A percentile compares a stretch with the other conserved stretches of the same genome.
These are phyloP conservation scores for Halophytophthora batemanensis DNA, from an alignment of 352 stramenopile species.

Conservation along the genomic window DNA sequence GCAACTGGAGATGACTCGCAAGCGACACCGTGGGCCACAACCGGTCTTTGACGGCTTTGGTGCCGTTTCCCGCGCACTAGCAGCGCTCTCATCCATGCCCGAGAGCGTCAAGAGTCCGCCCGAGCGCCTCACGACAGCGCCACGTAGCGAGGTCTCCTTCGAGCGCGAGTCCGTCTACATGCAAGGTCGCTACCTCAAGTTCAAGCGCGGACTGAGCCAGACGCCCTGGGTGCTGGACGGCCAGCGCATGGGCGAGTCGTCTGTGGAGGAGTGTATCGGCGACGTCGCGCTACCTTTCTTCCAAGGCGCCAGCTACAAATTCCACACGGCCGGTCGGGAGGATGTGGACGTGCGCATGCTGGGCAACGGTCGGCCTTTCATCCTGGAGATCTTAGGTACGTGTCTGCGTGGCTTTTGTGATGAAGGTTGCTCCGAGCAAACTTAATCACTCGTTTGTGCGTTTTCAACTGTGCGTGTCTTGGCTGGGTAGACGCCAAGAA, in stretches of 20 bases:
- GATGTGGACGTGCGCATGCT: slow-evolving; percentile 98
- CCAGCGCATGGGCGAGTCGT: slow-evolving; percentile 80
- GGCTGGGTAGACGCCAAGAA: slow-evolving; percentile 66
- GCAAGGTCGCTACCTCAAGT: slow-evolving; percentile 90
- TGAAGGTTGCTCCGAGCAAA: too few relatives aligned
- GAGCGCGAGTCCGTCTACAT: slow-evolving; percentile 87
- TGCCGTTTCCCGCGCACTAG: slow-evolving; percentile 64
- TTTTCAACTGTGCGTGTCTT: slow-evolving; percentile 11
- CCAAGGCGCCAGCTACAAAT: slow-evolving; percentile 85
- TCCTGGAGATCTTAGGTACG: slow-evolving; percentile 76
- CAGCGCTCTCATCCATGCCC: slow-evolving; percentile 41
- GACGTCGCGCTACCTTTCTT: slow-evolving; percentile 69
- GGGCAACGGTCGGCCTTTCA: slow-evolving; percentile 91
- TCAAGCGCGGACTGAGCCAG: slow-evolving; percentile 86
- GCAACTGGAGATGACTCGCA: slow-evolving; percentile 56
- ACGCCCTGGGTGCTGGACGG: slow-evolving; percentile 90
- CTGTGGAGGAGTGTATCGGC: slow-evolving; percentile 88
- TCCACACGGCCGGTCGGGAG: slow-evolving; percentile 95
- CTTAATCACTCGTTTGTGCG: background rate
- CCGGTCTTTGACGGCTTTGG: slow-evolving; percentile 77
- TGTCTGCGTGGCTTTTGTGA: too few relatives aligned
- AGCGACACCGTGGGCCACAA: slow-evolving; percentile 59
- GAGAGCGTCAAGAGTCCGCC: slow-evolving; percentile 59
- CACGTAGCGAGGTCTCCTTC: slow-evolving; percentile 37
- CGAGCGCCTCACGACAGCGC: slow-evolving; percentile 29